Percentiles rank a stretch among this genome's conserved stretches.
Conservation (phyloP, 257 asterid species). For the Plantago major region DNA sequence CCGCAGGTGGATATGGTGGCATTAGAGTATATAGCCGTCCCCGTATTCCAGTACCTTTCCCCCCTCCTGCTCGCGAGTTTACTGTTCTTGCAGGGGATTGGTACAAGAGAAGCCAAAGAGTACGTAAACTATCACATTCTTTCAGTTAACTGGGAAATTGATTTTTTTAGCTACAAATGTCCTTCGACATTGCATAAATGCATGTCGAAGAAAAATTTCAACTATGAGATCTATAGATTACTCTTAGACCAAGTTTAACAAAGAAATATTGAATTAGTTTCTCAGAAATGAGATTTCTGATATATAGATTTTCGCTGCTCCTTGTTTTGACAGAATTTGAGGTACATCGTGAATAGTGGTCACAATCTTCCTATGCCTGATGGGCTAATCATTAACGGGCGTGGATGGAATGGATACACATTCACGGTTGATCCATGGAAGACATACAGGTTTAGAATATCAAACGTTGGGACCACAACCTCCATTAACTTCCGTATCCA, state of each 20-base stretch:
- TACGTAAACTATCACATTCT: constrained; percentile 26
- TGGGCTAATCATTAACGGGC: constrained; percentile 89
- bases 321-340: constrained; percentile 55
- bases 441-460: constrained; percentile 88
- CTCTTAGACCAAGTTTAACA: too few species aligned
- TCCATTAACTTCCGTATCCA: constrained; percentile 84
- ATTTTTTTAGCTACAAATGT: too few species aligned
- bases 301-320: constrained; percentile 1
- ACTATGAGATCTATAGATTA: too few species aligned
- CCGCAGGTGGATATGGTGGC: constrained; percentile 90
- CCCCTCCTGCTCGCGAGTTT: constrained; percentile 75
- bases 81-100: constrained; percentile 84
- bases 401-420: constrained; percentile 87
- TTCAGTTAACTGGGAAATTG: background rate
- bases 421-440: constrained; percentile 85
- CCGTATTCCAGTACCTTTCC: constrained; percentile 78
- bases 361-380: constrained; percentile 85
- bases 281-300: background rate
- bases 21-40: constrained; percentile 84
- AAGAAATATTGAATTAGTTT: too few species aligned
- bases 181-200: too few species aligned
- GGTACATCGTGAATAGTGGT: constrained; percentile 69
- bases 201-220: too few species aligned
- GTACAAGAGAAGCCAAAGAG: constrained; percentile 80
- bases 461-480: constrained; percentile 76